phyloP scores from a whole-genome alignment of 306 rosid species.

The Prunus kanzakura region DNA sequence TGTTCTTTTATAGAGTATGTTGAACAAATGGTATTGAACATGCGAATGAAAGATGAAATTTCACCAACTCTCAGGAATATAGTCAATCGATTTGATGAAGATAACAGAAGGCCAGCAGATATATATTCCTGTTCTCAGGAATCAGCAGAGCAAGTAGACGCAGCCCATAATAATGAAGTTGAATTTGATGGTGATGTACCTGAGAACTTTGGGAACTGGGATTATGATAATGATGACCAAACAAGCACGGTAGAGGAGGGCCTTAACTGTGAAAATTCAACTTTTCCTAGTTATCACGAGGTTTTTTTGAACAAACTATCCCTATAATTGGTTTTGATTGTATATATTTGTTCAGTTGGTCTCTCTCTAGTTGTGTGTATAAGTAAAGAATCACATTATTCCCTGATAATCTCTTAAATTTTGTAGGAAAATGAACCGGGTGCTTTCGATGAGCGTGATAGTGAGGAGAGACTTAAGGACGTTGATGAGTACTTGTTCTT shows the following conservation, averaged over 20 bases:
- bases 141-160: constrained; percentile 40
- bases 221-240: constrained; percentile 56
- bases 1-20: constrained; percentile 50
- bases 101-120: constrained; percentile 68
- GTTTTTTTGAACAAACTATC: constrained; percentile 29
- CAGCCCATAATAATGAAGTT: constrained; percentile 37
- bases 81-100: constrained; percentile 73
- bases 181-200: constrained; percentile 45
- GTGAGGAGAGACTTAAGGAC: constrained; percentile 59
- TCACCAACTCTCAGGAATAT: constrained; percentile 78
- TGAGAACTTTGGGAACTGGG: constrained; percentile 54
- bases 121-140: constrained; percentile 36
- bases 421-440: constrained; percentile 57
- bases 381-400: constrained; percentile 18
- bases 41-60: constrained; percentile 70
- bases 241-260: constrained; percentile 46
- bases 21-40: constrained; percentile 67
- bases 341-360: neutral
- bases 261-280: constrained; percentile 52
- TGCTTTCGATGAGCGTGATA: constrained; percentile 45
- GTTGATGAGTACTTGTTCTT: constrained; percentile 68
- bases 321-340: neutral
- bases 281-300: constrained; percentile 61
- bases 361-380: neutral
- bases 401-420: constrained; percentile 16